Percentiles rank a stretch among this genome's conserved stretches.
phyloP scores from a whole-genome alignment of 768 basidiomycete genomes.

The Mycena pura region DNA sequence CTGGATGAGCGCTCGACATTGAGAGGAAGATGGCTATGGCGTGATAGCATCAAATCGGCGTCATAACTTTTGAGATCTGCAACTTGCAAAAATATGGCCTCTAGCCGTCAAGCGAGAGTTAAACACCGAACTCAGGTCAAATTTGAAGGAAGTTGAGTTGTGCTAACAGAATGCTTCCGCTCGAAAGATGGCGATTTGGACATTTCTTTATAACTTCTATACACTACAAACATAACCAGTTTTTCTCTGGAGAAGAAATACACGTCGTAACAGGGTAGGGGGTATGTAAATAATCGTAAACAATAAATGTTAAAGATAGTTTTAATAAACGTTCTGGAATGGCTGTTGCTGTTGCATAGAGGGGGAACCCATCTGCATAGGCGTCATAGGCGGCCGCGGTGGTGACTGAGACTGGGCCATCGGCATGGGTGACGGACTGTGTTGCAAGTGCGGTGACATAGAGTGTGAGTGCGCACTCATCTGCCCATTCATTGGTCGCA shows the following conservation, averaged over 20 bases:
- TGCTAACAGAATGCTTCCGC: too few relatives aligned
- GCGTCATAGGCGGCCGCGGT: conserved; percentile 55
- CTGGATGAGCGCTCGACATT: conserved; percentile 34
- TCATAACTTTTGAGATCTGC: background rate
- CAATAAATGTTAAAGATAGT: conserved; percentile 23
- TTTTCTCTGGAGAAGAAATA: conserved; percentile 15
- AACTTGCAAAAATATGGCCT: too few relatives aligned
- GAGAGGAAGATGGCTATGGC: too few relatives aligned
- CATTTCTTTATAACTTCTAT: conserved; percentile 9
- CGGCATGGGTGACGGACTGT: conserved; percentile 54
- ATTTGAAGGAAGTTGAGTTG: too few relatives aligned
- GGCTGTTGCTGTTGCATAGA: conserved; percentile 62
- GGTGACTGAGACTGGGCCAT: conserved; percentile 56
- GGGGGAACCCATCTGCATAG: conserved; percentile 62
- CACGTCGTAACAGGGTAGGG: conserved; percentile 20
- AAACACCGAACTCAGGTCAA: too few relatives aligned
- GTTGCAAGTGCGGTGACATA: conserved; percentile 59
- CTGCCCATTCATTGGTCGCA: conserved; percentile 49
- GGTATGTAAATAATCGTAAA: conserved; percentile 25
- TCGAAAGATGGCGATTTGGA: too few relatives aligned
- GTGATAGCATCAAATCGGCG: too few relatives aligned
- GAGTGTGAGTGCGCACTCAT: conserved; percentile 46
- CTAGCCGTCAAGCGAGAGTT: too few relatives aligned
- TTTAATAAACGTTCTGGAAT: conserved; percentile 60
- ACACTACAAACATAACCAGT: conserved; percentile 18